These are phyloP conservation scores for Begonia peltatifolia DNA, from an alignment of 306 rosid genomes.

Conservation along the genomic window DNA sequence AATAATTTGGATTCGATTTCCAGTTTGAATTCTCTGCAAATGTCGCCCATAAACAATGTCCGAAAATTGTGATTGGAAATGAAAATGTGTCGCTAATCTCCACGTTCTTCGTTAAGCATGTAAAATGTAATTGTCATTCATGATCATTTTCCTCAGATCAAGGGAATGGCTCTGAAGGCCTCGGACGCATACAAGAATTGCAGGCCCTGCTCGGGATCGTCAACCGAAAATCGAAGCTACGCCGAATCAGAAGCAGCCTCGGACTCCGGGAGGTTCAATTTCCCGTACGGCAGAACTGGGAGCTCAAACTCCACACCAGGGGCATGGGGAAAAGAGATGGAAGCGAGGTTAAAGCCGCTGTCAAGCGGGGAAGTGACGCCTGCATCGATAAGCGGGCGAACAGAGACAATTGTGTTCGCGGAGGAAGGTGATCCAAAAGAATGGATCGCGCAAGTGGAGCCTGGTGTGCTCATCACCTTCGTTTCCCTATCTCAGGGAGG, in stretches of 20 bases:
- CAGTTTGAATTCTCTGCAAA: conserved; percentile 2
- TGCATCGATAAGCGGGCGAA: conserved; percentile 42
- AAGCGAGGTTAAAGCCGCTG: conserved; percentile 57
- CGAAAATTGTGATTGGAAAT: not conserved
- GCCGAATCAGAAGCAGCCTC: conserved; percentile 71
- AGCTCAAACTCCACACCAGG: conserved; percentile 82
- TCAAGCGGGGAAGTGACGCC: conserved; percentile 95
- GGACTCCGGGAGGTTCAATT: conserved; percentile 66
- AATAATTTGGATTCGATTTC: conserved; percentile 9
- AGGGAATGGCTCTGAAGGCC: conserved; percentile 94
- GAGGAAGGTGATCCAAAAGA: conserved; percentile 86
- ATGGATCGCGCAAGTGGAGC: conserved; percentile 91
- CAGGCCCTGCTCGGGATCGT: conserved; percentile 82
- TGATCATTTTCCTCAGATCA: conserved; percentile 39
- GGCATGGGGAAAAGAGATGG: conserved; percentile 83
- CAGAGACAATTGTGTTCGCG: conserved; percentile 44
- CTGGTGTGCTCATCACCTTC: conserved; percentile 87
- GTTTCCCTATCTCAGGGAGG: conserved; percentile 83
- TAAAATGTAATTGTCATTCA: too few relatives aligned
- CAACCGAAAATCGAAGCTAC: conserved; percentile 29
- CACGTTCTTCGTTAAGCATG: too few relatives aligned
- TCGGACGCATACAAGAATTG: conserved; percentile 91
- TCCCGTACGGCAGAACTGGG: conserved; percentile 61
- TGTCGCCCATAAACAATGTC: conserved; percentile 7
- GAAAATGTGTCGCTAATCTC: too few relatives aligned